Evolutionary conservation across 768 basidiomycete species (phyloP).

Genomic region (Lactarius hengduanensis): DNA sequence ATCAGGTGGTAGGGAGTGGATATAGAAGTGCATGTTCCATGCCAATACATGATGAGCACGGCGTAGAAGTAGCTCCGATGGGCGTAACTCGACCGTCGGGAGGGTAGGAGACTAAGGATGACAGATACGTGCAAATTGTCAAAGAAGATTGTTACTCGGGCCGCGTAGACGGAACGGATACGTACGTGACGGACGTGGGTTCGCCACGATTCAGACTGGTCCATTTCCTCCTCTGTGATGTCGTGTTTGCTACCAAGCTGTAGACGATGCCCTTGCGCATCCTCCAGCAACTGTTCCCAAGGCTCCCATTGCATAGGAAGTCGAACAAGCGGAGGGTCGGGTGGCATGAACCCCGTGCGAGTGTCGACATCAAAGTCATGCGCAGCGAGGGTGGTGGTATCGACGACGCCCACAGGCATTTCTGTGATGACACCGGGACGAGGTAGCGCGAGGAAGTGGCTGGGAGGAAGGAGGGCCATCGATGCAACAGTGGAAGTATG

Average conservation of each 20-base stretch:
- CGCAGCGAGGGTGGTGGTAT: slow-evolving; percentile 41
- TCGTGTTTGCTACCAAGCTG: slow-evolving; percentile 46
- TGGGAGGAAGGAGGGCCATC: slow-evolving; percentile 26
- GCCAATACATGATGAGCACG: slow-evolving; percentile 55
- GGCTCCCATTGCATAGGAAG: slow-evolving; percentile 61
- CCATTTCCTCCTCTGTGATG: slow-evolving; percentile 35
- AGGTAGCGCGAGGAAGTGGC: slow-evolving; percentile 40
- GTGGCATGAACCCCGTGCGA: slow-evolving; percentile 89
- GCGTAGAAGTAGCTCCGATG: slow-evolving; percentile 48
- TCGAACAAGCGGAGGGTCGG: slow-evolving; percentile 61
- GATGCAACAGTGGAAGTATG: neutral
- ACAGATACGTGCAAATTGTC: slow-evolving; percentile 14
- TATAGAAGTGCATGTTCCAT: slow-evolving; percentile 57
- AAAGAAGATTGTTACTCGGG: neutral
- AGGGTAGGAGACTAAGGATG: slow-evolving; percentile 43
- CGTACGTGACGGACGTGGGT: slow-evolving; percentile 40
- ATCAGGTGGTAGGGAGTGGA: slow-evolving; percentile 41
- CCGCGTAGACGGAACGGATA: slow-evolving; percentile 21
- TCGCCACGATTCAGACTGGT: slow-evolving; percentile 44
- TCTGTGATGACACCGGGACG: slow-evolving; percentile 33
- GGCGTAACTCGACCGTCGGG: slow-evolving; percentile 36
- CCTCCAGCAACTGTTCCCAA: slow-evolving; percentile 68
- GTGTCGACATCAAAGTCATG: slow-evolving; percentile 84
- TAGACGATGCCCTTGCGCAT: slow-evolving; percentile 48
- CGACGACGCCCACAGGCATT: slow-evolving; percentile 30